Base-by-base conservation (phyloP, 2,329 filamentous ascomycete species). In the Lachnellula occidentalis region DNA sequence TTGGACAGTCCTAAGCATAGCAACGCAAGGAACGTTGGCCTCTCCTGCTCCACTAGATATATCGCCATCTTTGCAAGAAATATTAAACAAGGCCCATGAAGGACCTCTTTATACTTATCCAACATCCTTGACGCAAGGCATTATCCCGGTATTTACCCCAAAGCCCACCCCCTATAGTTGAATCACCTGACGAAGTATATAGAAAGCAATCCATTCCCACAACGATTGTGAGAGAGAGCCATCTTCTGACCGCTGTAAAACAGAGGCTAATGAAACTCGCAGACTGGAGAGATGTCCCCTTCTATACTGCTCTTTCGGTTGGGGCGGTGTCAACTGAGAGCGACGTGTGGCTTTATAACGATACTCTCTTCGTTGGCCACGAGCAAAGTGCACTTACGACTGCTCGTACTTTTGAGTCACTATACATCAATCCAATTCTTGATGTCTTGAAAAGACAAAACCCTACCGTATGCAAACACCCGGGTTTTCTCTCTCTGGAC, bases 91-190 rank as follows among this genome's bases (percentile, higher is more conserved):
- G 60, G 81, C 79, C 5, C 74, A 80, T 61, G 68, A 72, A 21
- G 75, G 73, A 46, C 69, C 74, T 9, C 71, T 77, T 19, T 84
- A 84, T 67, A 73, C 67, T 17, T 85, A 85, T 68, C 82, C 82
- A 0, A 85, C 82, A 0, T 78, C 82, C 62, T 72, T 85, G 19
- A 85, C 82, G 1, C 74, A 81, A 56, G 80, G 76, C 1, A 81
- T 85, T 57, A 63, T 82, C 31, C 82, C 82, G 41, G 77, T 80
- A 62, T 63, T 73, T 71, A 8, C n/a, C 15, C 21, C 11, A 2
- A 17, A 17, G 4, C 5, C 1, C 7, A 5, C 15, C 14, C 17
- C 37, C 3, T 17, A 11, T 34, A n/a, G 19, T 50, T 5, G 1
- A 17, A 24, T 46, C 22, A 34, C 31, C 41, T 55, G 45, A 47